A percentile compares a stretch with the other conserved stretches of the same genome.
Conservation (phyloP, 139 green algal genomes). For the Chlamydomonas sphaeroides region DNA sequence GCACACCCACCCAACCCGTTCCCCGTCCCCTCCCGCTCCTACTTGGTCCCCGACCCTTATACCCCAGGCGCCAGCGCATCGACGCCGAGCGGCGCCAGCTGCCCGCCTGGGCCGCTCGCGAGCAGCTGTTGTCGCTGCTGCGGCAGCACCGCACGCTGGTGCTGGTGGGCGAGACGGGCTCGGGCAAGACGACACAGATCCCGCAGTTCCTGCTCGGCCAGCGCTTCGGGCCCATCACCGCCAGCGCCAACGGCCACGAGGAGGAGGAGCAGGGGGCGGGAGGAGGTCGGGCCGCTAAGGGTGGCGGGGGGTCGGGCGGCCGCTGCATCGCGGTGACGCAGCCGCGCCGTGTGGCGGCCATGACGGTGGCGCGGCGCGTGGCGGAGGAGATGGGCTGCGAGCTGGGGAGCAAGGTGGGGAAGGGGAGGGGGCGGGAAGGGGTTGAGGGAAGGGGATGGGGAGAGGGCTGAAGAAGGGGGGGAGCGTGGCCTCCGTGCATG, state of each 20-base stretch:
- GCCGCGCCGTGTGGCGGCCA: conserved; percentile 87
- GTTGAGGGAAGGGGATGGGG: too few relatives aligned
- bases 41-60: too few relatives aligned
- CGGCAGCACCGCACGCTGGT: conserved; percentile 63
- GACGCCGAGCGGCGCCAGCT: conserved; percentile 62
- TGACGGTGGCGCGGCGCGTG: conserved; percentile 87
- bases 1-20: too few relatives aligned
- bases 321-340: conserved; percentile 85
- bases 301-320: background rate
- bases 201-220: conserved; percentile 78
- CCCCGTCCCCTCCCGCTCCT: background rate
- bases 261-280: too few relatives aligned
- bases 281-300: too few relatives aligned
- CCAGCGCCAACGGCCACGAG: too few relatives aligned
- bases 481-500: too few relatives aligned
- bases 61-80: conserved; percentile 43
- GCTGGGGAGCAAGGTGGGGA: conserved; percentile 82
- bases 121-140: conserved; percentile 70
- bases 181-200: conserved; percentile 89
- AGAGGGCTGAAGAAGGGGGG: too few relatives aligned
- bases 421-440: background rate
- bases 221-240: too few relatives aligned
- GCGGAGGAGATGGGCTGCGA: conserved; percentile 82
- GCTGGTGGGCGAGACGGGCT: conserved; percentile 89
- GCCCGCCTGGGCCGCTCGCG: conserved; percentile 69